Conservation (phyloP, 352 stramenopile genomes). For the Globisporangium okanoganense region DNA sequence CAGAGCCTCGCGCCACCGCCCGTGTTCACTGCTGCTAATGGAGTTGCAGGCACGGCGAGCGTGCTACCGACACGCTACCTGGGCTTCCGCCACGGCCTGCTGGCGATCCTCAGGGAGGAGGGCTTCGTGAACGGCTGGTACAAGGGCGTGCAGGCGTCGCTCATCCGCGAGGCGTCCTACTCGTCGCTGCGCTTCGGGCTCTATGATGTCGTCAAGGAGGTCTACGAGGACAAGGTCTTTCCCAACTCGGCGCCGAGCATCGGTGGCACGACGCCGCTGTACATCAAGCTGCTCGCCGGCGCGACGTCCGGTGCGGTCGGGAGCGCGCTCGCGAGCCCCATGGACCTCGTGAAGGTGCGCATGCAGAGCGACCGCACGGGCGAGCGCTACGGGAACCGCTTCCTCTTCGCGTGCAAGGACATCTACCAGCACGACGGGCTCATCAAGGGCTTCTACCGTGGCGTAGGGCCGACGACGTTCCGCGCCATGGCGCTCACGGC, state of each 20-base stretch:
- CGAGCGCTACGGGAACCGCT: conserved; percentile 56
- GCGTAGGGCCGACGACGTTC: conserved; percentile 58
- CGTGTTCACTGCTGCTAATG: background rate
- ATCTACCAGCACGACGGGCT: conserved; percentile 62
- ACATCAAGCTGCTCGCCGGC: conserved; percentile 65
- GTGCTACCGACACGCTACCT: conserved; percentile 37
- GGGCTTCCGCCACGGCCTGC: conserved; percentile 51
- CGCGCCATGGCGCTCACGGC: conserved; percentile 74
- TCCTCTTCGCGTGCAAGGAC: conserved; percentile 53
- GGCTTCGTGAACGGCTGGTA: conserved; percentile 40
- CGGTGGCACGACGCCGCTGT: conserved; percentile 40
- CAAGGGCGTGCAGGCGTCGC: conserved; percentile 59
- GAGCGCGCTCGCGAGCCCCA: conserved; percentile 68
- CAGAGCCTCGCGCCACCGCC: conserved; percentile 31
- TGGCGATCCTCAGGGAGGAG: conserved; percentile 56
- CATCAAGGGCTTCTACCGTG: conserved; percentile 66
- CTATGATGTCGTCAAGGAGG: conserved; percentile 76
- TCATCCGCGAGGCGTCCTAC: conserved; percentile 74
- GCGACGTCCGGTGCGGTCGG: conserved; percentile 60
- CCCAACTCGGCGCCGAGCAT: conserved; percentile 29
- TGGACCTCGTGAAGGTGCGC: conserved; percentile 76
- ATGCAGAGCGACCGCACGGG: conserved; percentile 72
- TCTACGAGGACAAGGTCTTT: conserved; percentile 54
- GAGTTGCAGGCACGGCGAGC: background rate
- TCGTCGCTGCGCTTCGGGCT: conserved; percentile 73